Evolutionary conservation across 495 filamentous ascomycete species (phyloP), one percentile per base, ranked within the genome.

Genomic region (Penicillium paxilli): DNA sequence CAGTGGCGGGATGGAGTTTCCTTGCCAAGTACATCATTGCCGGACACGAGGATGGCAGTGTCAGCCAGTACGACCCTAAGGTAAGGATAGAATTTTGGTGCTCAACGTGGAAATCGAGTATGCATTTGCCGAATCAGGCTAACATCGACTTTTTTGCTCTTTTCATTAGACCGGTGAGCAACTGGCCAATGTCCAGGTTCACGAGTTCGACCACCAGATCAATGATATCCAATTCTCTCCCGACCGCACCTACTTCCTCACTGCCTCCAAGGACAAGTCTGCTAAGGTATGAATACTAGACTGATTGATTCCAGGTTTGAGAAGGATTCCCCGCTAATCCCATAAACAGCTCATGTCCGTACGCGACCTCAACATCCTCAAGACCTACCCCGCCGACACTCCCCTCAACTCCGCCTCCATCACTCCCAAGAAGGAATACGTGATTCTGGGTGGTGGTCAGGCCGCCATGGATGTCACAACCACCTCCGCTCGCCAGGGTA

Each of bases 391-490:
- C 55, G 77, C 91, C 76, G 94, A 98, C 68, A 98, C 94, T n/a
- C 92, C 94, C 12, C 85, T 98, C 53, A 98, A 98, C 83, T 91
- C 86, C 63, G 94, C 95, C 58, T 84, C 86, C 51, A 92, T 98
- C 54, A 96, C 92, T 28, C 84, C 89, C 10, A 92, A 92, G 74
- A 97, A 97, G 76, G 91, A 96, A 64, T 98, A 89, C 64, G 91
- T 98, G 38, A 94, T 98, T 66, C 87, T 98, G 19, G 94, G 94
- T 56, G 94, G 94, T 80, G 94, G 94, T 54, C 94, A 98, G 75
- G 94, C 93, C 51, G 94, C 94, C 63, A 96, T 96, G 90, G 94
- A 97, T 72, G 94, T 98, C 70, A 98, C 94, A n/a, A 95, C 89
- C 16, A 98, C 94, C 35, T 87, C 86, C 23, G 85, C 90, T 10